These are phyloP conservation scores for Candida vartiovaarae DNA, from an alignment of 805 yeast species.

Conservation along the genomic window DNA sequence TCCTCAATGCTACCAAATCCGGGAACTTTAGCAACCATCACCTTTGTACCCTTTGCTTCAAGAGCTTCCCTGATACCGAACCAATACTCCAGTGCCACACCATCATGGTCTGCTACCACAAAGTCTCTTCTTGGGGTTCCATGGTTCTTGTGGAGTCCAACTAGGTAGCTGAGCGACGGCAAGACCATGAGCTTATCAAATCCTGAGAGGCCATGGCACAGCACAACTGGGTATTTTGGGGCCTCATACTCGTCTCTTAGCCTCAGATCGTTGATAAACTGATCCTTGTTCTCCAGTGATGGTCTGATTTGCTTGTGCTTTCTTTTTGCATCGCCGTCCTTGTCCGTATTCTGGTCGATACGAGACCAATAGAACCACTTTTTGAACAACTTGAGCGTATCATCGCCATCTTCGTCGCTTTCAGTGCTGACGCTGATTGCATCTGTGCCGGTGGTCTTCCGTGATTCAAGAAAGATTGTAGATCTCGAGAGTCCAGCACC, in stretches of 20 bases:
- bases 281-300: conserved; percentile 4
- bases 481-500: neutral
- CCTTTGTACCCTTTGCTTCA: conserved; percentile 55
- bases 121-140: conserved; percentile 6
- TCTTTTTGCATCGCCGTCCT: neutral
- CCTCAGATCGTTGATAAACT: conserved; percentile 10
- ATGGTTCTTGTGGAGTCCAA: conserved; percentile 15
- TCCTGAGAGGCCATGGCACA: conserved; percentile 86
- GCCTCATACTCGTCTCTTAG: conserved; percentile 38
- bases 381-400: conserved; percentile 1
- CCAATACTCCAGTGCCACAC: conserved; percentile 66
- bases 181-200: conserved; percentile 50
- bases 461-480: neutral
- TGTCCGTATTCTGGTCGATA: neutral
- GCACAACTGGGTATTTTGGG: conserved; percentile 66
- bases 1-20: conserved; percentile 71
- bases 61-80: conserved; percentile 64
- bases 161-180: conserved; percentile 32
- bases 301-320: conserved; percentile 1
- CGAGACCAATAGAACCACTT: conserved; percentile 10
- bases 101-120: conserved; percentile 24
- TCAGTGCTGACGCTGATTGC: neutral
- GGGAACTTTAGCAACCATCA: conserved; percentile 71
- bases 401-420: neutral
- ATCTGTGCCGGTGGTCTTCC: neutral